Conservation (phyloP, 345 rosid genomes). For the Rhodamnia rubescens region DNA sequence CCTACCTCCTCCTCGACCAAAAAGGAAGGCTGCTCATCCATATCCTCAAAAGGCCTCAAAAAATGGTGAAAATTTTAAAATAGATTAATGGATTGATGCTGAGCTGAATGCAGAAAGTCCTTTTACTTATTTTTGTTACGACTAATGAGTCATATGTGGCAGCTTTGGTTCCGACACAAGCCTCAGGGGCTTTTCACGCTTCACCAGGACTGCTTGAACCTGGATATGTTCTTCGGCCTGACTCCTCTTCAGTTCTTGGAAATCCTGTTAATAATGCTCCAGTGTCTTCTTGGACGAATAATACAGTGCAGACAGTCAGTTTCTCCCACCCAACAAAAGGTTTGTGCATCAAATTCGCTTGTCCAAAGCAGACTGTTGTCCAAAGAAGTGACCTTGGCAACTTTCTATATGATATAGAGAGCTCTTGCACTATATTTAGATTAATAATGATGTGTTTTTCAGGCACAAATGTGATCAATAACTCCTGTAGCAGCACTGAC, state of each 20-base stretch:
- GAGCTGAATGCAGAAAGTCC: not conserved
- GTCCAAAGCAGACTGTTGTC: not conserved
- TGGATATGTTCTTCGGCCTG: conserved; percentile 35
- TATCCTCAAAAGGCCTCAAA: conserved; percentile 85
- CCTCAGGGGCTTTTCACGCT: conserved; percentile 34
- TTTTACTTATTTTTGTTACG: not conserved
- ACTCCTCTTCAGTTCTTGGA: conserved; percentile 46
- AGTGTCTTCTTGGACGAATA: conserved; percentile 41
- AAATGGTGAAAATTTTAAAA: conserved; percentile 27
- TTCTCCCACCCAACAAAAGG: conserved; percentile 39
- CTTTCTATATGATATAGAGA: not conserved
- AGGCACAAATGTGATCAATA: conserved; percentile 32
- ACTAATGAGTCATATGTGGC: conserved; percentile 1
- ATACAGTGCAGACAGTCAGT: conserved; percentile 26
- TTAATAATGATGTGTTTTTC: not conserved
- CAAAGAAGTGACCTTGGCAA: not conserved
- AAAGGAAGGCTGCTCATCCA: conserved; percentile 92
- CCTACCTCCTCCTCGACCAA: conserved; percentile 89
- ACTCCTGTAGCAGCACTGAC: conserved; percentile 59
- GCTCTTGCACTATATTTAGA: not conserved
- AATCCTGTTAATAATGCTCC: conserved; percentile 32
- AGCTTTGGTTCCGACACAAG: conserved; percentile 30
- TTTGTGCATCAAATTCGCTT: conserved; percentile 1
- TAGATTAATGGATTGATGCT: not conserved
- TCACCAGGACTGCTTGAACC: conserved; percentile 35